phyloP scores from a whole-genome alignment of 306 rosid species.

The Lithocarpus polystachyus region DNA sequence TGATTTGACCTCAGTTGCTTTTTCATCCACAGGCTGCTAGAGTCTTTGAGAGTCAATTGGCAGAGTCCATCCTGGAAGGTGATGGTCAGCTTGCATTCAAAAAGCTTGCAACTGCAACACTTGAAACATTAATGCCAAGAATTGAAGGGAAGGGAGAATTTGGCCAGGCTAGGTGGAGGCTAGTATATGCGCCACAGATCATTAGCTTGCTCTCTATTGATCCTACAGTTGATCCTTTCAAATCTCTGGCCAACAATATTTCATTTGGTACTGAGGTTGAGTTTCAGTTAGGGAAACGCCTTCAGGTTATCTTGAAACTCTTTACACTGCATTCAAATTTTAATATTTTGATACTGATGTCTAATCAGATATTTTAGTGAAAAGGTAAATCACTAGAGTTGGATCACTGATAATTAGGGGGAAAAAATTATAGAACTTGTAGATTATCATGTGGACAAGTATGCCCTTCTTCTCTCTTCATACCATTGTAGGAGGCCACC shows the following conservation, averaged over 20 bases:
- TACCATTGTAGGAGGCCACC: not conserved
- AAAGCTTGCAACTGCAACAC: constrained; percentile 84
- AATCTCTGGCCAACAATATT: constrained; percentile 66
- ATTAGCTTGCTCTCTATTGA: constrained; percentile 62
- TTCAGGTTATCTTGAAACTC: constrained; percentile 57
- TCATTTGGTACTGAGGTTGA: constrained; percentile 89
- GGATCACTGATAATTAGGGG: not conserved
- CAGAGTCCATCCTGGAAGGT: constrained; percentile 63
- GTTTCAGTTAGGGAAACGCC: constrained; percentile 90
- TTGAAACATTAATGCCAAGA: constrained; percentile 88
- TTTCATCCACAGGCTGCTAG: constrained; percentile 63
- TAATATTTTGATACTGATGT: not conserved
- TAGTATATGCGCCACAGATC: constrained; percentile 86
- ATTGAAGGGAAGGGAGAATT: constrained; percentile 91
- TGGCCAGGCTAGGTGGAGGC: constrained; percentile 85
- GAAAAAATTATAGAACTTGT: not conserved
- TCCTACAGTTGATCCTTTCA: constrained; percentile 65
- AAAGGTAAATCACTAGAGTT: not conserved
- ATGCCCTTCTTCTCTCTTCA: not conserved
- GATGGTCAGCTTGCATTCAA: constrained; percentile 71
- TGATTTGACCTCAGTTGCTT: constrained; percentile 11
- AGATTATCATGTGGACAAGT: not conserved
- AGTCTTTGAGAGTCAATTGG: constrained; percentile 75
- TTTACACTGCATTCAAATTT: constrained; percentile 1
- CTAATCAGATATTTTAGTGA: not conserved